phyloP scores from a whole-genome alignment of 2,329 filamentous ascomycete genomes.

The Raffaelea albimanens region DNA sequence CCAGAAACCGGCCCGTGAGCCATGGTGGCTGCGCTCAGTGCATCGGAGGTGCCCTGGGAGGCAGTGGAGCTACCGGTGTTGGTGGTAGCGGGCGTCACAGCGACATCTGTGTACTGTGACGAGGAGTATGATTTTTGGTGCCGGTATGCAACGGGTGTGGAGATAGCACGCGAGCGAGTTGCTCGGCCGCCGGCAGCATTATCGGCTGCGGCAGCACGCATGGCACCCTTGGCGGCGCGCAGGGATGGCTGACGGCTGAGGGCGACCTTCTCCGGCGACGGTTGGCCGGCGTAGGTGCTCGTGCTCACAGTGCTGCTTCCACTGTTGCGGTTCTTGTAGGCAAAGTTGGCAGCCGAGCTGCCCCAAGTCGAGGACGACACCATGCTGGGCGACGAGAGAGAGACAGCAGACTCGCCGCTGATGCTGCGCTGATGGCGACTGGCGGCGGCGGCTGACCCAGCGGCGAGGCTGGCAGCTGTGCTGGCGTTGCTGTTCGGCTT shows the following conservation, averaged over 20 bases:
- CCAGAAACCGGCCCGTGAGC: constrained; percentile 41
- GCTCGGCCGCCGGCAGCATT: constrained; percentile 21
- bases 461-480: constrained; percentile 28
- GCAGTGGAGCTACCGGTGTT: background rate
- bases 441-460: constrained; percentile 11
- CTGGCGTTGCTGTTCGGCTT: background rate
- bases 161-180: constrained; percentile 50
- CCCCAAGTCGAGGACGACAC: constrained; percentile 53
- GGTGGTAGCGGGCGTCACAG: constrained; percentile 46
- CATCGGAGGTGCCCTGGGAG: constrained; percentile 2
- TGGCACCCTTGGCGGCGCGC: constrained; percentile 68
- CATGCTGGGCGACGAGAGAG: constrained; percentile 37
- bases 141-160: constrained; percentile 38
- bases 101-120: constrained; percentile 15
- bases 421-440: constrained; percentile 33
- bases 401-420: constrained; percentile 15
- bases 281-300: constrained; percentile 9
- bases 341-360: constrained; percentile 57
- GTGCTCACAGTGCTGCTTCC: constrained; percentile 22
- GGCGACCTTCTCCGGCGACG: constrained; percentile 5
- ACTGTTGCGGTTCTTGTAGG: constrained; percentile 24
- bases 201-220: constrained; percentile 33
- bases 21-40: constrained; percentile 58
- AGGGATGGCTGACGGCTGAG: constrained; percentile 57
- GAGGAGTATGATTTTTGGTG: constrained; percentile 20